Base-by-base conservation (phyloP, 108 stramenopile species). In the Epithemia pelagica region DNA sequence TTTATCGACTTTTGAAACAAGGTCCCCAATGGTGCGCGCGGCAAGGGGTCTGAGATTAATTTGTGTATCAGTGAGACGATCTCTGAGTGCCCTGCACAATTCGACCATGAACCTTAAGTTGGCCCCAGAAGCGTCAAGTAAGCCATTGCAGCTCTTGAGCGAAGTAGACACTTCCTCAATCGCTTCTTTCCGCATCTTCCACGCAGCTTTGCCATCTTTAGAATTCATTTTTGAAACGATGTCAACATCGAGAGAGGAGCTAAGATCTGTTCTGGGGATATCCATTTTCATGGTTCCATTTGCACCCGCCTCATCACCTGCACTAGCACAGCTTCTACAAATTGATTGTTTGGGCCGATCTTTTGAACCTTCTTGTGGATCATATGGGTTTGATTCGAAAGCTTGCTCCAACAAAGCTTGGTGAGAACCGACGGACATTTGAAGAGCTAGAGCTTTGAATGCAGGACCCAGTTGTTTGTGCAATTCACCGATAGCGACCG, bases 31-130 rank as follows among this genome's bases (percentile, higher is more conserved):
- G 1, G 78, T 31, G 28, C 74, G 60, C 28, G 90, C 91, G 26
- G 94, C 89, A 28, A 92, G 29, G 27, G 94, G 94, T 61, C 91
- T 92, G 22, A 95, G 70, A 74, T 95, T 95, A 63, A 87, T 89
- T 66, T 95, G 94, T 23, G 91, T 86, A 73, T 95, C 94, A 58
- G 74, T 75, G 28, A 95, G 73, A 20, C 94, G 83, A 15, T 82
- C 81, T 46, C 73, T 61, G 28, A 95, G 61, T 24, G 74, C 82
- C 52, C 81, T 30, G 2, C 75, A 37, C n/a, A 89, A 64, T 2
- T 85, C 82, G 5, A 78, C 70, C 19, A 92, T 46, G 31, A 71
- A 66, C 58, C 79, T 82, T 74, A 86, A 59, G 37, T 68, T 67
- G 5, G 53, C 29, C 23, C 37, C 18, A 32, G 65, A 28, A 21